These are phyloP conservation scores for Colletotrichum limetticola DNA, from an alignment of 2,329 filamentous ascomycete genomes.

Conservation along the genomic window DNA sequence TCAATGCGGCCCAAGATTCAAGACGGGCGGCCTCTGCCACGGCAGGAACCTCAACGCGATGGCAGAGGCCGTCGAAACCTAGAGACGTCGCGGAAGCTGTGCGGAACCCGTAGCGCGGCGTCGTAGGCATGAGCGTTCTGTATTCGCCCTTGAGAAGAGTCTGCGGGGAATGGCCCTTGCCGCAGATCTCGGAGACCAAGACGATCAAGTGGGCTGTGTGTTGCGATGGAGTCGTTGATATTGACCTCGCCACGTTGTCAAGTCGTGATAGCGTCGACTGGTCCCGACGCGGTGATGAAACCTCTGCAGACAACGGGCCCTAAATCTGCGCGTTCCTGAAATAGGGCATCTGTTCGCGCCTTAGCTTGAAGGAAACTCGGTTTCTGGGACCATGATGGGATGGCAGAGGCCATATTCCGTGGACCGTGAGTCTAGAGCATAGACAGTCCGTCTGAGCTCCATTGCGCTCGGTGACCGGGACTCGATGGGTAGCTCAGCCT, in stretches of 20 bases:
- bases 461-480: slow-evolving; percentile 8
- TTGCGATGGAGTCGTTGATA: slow-evolving; percentile 6
- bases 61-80: background rate
- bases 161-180: slow-evolving; percentile 24
- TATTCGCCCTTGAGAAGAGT: background rate
- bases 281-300: background rate
- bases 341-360: slow-evolving; percentile 17
- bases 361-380: slow-evolving; percentile 2
- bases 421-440: slow-evolving; percentile 13
- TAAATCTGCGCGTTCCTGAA: slow-evolving; percentile 26
- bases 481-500: background rate
- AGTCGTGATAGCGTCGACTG: background rate
- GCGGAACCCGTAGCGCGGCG: background rate
- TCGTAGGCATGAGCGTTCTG: background rate
- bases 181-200: slow-evolving; percentile 28
- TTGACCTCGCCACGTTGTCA: slow-evolving; percentile 25
- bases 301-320: slow-evolving; percentile 1
- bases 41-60: background rate
- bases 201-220: slow-evolving; percentile 28
- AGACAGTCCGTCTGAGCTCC: background rate
- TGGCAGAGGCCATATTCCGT: slow-evolving; percentile 18
- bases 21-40: background rate
- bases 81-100: slow-evolving; percentile 4
- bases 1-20: slow-evolving; percentile 7
- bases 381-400: slow-evolving; percentile 20